Evolutionary conservation across 495 filamentous ascomycete species (phyloP).

Genomic region (Oidiodendron maius): DNA sequence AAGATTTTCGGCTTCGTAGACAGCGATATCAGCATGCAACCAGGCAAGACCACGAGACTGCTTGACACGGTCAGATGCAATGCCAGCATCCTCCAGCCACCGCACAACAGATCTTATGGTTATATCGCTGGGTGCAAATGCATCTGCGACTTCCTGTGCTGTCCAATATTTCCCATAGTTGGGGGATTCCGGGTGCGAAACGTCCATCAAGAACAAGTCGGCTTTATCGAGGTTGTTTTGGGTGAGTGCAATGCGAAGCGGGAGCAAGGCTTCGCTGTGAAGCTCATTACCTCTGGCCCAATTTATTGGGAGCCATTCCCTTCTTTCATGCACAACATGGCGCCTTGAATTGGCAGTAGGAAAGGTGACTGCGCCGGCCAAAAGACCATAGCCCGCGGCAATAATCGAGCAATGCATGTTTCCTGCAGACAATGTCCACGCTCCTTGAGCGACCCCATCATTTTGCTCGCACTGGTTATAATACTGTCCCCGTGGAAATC

Average conservation of each 20-base stretch:
- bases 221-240: conserved; percentile 44
- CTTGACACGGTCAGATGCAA: conserved; percentile 6
- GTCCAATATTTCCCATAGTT: conserved; percentile 19
- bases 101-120: not conserved
- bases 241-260: conserved; percentile 45
- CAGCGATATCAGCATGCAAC: conserved; percentile 35
- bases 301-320: conserved; percentile 3
- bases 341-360: conserved; percentile 10
- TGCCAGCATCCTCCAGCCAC: conserved; percentile 7
- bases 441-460: not conserved
- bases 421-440: not conserved
- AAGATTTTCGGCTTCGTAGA: conserved; percentile 46
- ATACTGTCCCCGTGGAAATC: too few species aligned
- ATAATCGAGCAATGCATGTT: conserved; percentile 13
- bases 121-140: conserved; percentile 11
- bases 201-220: conserved; percentile 46
- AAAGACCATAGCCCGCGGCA: conserved; percentile 7
- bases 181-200: conserved; percentile 21
- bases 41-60: conserved; percentile 11
- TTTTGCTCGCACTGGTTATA: too few species aligned
- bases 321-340: conserved; percentile 17
- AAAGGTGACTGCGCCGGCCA: conserved; percentile 10
- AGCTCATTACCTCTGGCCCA: conserved; percentile 12
- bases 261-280: conserved; percentile 22
- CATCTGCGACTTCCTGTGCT: conserved; percentile 7